Evolutionary conservation across 768 basidiomycete genomes (phyloP).

Genomic region (Paxillus ammoniavirescens): DNA sequence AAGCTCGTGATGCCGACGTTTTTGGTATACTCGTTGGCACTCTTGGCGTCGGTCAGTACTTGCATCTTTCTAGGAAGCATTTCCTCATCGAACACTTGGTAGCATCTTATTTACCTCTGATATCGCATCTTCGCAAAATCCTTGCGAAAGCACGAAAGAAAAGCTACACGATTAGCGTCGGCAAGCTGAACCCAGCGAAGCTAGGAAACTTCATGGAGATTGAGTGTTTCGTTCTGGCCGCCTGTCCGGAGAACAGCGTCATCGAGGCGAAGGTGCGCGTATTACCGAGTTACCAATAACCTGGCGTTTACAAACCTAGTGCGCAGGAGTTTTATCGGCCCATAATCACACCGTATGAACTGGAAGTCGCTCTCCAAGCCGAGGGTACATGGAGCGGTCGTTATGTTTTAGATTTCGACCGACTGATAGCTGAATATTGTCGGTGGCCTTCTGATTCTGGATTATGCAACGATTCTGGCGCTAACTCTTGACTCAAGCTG

Average conservation of each 20-base stretch:
- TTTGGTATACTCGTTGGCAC: constrained; percentile 96
- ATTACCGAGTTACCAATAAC: neutral
- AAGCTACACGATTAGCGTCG: constrained; percentile 91
- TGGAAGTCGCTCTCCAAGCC: constrained; percentile 73
- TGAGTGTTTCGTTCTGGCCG: constrained; percentile 93
- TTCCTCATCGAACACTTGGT: neutral
- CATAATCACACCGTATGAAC: constrained; percentile 75
- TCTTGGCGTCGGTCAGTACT: constrained; percentile 72
- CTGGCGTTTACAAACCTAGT: neutral
- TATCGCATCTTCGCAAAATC: constrained; percentile 73
- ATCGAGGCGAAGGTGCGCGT: constrained; percentile 62
- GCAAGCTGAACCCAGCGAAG: constrained; percentile 92
- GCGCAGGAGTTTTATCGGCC: constrained; percentile 85
- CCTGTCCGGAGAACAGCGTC: constrained; percentile 90
- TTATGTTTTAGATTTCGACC: constrained; percentile 77
- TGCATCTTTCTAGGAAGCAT: neutral
- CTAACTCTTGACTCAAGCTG: constrained; percentile 6
- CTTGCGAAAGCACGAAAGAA: constrained; percentile 76
- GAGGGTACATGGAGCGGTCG: constrained; percentile 71
- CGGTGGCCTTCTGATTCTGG: too few species aligned
- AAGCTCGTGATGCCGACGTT: constrained; percentile 82
- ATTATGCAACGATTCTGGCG: neutral
- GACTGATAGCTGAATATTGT: too few species aligned
- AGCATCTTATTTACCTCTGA: constrained; percentile 86
- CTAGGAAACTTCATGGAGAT: constrained; percentile 95